Percentiles rank a stretch among this genome's conserved stretches.
These are phyloP conservation scores for Sugiyamaella grinbergsii DNA, from an alignment of 1,139 yeast species.

Conservation along the genomic window DNA sequence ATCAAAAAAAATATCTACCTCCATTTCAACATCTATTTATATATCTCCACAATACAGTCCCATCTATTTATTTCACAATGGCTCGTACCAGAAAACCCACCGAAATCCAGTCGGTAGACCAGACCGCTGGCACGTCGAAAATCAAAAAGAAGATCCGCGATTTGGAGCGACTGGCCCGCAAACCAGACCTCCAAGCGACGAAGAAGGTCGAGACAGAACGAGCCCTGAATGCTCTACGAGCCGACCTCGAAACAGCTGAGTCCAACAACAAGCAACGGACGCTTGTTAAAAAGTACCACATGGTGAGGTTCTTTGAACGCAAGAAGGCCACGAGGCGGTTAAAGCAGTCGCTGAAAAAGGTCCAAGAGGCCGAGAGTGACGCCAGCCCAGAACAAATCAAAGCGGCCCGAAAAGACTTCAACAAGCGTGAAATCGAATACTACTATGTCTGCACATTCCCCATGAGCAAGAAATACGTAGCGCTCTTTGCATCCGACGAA, in stretches of 20 bases:
- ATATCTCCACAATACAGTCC: not conserved
- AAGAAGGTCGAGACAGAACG: conserved; percentile 82
- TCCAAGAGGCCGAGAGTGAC: conserved; percentile 41
- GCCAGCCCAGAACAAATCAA: conserved; percentile 23
- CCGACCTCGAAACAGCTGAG: conserved; percentile 63
- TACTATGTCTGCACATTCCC: conserved; percentile 83
- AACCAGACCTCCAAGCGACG: conserved; percentile 61
- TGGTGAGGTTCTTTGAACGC: conserved; percentile 89
- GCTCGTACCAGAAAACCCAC: conserved; percentile 11
- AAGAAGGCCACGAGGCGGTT: conserved; percentile 82
- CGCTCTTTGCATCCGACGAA: conserved; percentile 54
- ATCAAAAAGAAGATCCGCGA: conserved; percentile 87
- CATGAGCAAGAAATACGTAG: conserved; percentile 73
- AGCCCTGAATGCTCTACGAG: conserved; percentile 70
- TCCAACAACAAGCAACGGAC: conserved; percentile 55
- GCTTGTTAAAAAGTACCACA: conserved; percentile 79
- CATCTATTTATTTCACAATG: conserved; percentile 9
- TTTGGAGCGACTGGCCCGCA: conserved; percentile 63
- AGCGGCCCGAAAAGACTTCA: conserved; percentile 49
- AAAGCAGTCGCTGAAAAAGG: conserved; percentile 59
- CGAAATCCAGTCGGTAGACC: conserved; percentile 16
- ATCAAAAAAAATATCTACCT: too few relatives aligned
- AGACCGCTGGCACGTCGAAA: conserved; percentile 27
- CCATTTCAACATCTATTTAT: too few relatives aligned
- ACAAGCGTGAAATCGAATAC: conserved; percentile 67